These are phyloP conservation scores for Cynanchum wilfordii DNA, from an alignment of 257 asterid species.

Conservation along the genomic window DNA sequence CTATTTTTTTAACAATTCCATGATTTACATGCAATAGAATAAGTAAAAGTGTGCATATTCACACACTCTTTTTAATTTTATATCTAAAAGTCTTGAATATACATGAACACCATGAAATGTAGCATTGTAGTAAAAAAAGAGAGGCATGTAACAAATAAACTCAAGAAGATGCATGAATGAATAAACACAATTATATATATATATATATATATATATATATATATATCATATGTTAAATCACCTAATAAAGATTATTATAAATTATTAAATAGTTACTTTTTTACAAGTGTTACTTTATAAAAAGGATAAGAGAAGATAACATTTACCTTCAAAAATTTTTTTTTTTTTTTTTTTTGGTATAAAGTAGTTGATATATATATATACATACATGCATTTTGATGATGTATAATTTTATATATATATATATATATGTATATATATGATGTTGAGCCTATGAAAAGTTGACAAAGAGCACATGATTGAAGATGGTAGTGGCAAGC, in stretches of 20 bases:
- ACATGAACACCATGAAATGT: background rate
- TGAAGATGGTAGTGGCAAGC: constrained; percentile 9
- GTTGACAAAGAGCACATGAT: background rate
- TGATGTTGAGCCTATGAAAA: background rate
- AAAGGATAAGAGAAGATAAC: background rate
- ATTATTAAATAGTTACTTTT: too few species aligned
- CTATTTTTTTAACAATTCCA: background rate
- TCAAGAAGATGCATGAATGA: too few species aligned
- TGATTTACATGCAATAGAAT: background rate
- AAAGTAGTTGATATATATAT: too few species aligned
- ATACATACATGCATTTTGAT: too few species aligned
- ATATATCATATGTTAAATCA: too few species aligned
- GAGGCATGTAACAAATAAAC: too few species aligned
- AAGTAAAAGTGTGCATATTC: background rate
- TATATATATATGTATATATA: too few species aligned
- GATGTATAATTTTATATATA: too few species aligned
- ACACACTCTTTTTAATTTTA: background rate
- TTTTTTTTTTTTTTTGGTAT: too few species aligned
- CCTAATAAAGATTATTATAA: too few species aligned
- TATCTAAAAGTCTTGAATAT: background rate
- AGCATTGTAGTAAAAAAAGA: background rate
- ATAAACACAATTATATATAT: too few species aligned
- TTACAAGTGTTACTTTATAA: background rate
- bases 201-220: too few species aligned
- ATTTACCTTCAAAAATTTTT: background rate